Evolutionary conservation across 768 basidiomycete species (phyloP), one percentile per base, ranked within the genome.

Genomic region (Auricularia sp.): DNA sequence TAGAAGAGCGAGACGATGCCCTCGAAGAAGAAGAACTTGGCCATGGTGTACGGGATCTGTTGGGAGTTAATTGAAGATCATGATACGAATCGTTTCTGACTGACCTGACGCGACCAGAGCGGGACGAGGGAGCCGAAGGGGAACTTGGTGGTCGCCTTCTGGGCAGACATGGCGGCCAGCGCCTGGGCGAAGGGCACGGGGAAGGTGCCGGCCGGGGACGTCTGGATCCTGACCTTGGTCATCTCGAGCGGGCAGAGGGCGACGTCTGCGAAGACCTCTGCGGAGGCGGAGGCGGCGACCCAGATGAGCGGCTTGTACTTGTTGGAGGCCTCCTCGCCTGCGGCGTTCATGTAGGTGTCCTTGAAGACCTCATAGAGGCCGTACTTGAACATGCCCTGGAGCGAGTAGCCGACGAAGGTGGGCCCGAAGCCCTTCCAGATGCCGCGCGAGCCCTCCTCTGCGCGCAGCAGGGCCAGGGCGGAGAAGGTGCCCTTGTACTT

Each of bases 351-450:
- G 84, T 94, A 95, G 68, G 73, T 65, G 76, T 97, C 94, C 83
- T 96, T 98, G 90, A 95, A 98, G 73, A 90, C 75, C 78, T 98
- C 94, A 76, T 97, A 97, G 75, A 95, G 90, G 80, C 95, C 95
- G 76, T 92, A 97, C 79, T 98, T 98, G 88, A 96, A 93, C 85
- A 94, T 87, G 74, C 95, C 95, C 79, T 97, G 95, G 71, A 93
- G 83, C 8, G 92, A 91, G 81, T 95, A 95, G 68, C 95, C 93
- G 77, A 96, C 81, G 67, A 93, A 80, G 66, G 95, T 98, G 63
- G 95, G 95, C 43, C 91, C 91, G 73, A 97, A 80, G 71, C 95
- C 95, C 77, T 96, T 98, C 87, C 93, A 90, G 76, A 97, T 85
- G 76, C 92, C 95, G 44, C 76, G 84, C 66, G 86, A 76, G 71